These are phyloP conservation scores for Pythium pyrilobum DNA, from an alignment of 352 stramenopile genomes.

Conservation along the genomic window DNA sequence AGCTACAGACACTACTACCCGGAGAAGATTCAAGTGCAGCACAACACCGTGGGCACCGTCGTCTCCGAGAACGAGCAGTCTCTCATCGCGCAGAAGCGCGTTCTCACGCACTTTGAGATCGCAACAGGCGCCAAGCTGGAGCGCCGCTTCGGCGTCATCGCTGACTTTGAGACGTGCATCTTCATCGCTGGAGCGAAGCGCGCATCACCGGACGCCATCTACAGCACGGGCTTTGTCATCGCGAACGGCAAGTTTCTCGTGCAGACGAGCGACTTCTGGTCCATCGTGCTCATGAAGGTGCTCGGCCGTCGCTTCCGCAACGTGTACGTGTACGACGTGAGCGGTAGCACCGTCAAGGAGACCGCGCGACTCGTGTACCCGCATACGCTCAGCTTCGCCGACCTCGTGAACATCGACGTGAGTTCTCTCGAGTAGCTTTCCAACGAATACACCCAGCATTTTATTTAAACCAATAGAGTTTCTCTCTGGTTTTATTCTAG, in stretches of 20 bases:
- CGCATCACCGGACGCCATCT: constrained; percentile 24
- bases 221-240: constrained; percentile 29
- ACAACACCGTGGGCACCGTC: background rate
- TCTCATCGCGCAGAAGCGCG: constrained; percentile 12
- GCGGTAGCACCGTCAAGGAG: constrained; percentile 14
- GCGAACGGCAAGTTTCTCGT: constrained; percentile 36
- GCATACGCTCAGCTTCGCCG: constrained; percentile 18
- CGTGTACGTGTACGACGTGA: constrained; percentile 28
- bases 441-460: background rate
- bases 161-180: constrained; percentile 24
- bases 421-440: no score
- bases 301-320: constrained; percentile 11
- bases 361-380: constrained; percentile 29
- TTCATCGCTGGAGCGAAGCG: constrained; percentile 35
- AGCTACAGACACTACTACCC: constrained; percentile 12
- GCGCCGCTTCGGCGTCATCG: constrained; percentile 18
- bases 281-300: constrained; percentile 32
- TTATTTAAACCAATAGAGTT: background rate
- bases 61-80: constrained; percentile 9
- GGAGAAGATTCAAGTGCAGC: constrained; percentile 2
- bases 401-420: constrained; percentile 23
- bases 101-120: constrained; percentile 25
- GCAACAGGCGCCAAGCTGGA: constrained; percentile 21
- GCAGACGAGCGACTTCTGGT: constrained; percentile 23
- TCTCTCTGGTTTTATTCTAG: background rate